A percentile compares a stretch with the other conserved stretches of the same genome.
phyloP scores from a whole-genome alignment of 345 rosid species.

The Melaleuca alternifolia region DNA sequence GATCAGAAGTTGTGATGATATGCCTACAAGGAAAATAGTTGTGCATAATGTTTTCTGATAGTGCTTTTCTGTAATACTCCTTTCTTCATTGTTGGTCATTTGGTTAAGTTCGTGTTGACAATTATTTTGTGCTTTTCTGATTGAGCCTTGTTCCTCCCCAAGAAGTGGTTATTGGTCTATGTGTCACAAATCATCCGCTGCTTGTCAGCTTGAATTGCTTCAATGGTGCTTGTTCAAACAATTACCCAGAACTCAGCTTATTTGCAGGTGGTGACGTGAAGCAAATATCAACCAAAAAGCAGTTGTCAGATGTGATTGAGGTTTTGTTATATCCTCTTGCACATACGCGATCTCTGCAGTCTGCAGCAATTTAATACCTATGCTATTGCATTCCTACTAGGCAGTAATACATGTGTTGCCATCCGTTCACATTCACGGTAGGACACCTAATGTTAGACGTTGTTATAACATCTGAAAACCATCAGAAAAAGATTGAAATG shows the following conservation, averaged over 20 bases:
- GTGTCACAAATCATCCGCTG: not conserved
- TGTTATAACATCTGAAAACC: not conserved
- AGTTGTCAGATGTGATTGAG: conserved; percentile 81
- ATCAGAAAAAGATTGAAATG: not conserved
- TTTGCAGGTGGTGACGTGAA: conserved; percentile 96
- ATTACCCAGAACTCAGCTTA: conserved; percentile 39
- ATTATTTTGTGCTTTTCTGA: not conserved
- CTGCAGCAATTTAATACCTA: not conserved
- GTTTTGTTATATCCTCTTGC: conserved; percentile 32
- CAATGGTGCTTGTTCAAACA: not conserved
- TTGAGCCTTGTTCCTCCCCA: not conserved
- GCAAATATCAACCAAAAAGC: conserved; percentile 49
- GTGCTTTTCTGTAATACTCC: not conserved
- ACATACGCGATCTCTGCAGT: not conserved
- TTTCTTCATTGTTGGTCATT: not conserved
- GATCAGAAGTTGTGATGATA: conserved; percentile 21
- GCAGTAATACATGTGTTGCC: not conserved
- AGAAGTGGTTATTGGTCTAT: not conserved
- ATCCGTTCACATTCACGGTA: not conserved
- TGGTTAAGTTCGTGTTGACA: not conserved
- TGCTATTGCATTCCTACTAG: not conserved
- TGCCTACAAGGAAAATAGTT: conserved; percentile 44
- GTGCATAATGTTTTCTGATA: conserved; percentile 53
- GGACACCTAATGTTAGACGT: not conserved
- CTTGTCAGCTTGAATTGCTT: not conserved